Evolutionary conservation across 2,329 filamentous ascomycete genomes (phyloP), one percentile per base, ranked within the genome.

Genomic region (Colletotrichum sp.): DNA sequence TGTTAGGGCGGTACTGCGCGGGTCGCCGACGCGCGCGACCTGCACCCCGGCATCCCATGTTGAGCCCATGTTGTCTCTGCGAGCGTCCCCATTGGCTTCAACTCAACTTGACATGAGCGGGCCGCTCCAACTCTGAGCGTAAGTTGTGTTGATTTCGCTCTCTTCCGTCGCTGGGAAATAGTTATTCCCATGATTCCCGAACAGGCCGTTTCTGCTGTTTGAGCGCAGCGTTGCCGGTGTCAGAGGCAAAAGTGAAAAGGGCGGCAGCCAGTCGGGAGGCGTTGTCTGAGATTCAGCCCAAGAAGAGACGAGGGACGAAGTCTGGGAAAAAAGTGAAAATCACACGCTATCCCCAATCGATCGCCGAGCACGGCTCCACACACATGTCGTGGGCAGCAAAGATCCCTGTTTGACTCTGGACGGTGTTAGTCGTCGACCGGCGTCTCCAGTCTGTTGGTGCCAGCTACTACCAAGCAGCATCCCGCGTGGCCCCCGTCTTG

Each of bases 321-420:
- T 68, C 63, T 73, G 57, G 28, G 74, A 73, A 59, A 63, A 75
- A 69, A 75, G 64, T 75, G 74, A 73, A 75, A 75, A 73, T 13
- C 32, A 24, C 15, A 59, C 70, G 71, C 74, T 34, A 65, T 68
- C 57, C 74, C 70, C 26, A 18, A 60, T 75, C 60, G 57, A 71
- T 69, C 64, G 70, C 73, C 64, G 73, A 75, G 65, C 57, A 59
- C 44, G 28, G 59, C 26, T 68, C 70, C 57, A 26, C 55, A n/a
- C 62, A 26, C 34, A 44, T 39, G 22, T 32, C 44, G 48, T 15
- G 39, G 22, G 28, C 52, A 72, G 48, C 26, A 71, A 18, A 32
- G n/a, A 75, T 52, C 68, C 72, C 68, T 75, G 72, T 26, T 65
- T 32, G 57, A 28, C 44, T 52, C 44, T n/a, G 34, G 8, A 6